phyloP scores from a whole-genome alignment of 2,329 filamentous ascomycete genomes.

The Keithomyces neogunnii region DNA sequence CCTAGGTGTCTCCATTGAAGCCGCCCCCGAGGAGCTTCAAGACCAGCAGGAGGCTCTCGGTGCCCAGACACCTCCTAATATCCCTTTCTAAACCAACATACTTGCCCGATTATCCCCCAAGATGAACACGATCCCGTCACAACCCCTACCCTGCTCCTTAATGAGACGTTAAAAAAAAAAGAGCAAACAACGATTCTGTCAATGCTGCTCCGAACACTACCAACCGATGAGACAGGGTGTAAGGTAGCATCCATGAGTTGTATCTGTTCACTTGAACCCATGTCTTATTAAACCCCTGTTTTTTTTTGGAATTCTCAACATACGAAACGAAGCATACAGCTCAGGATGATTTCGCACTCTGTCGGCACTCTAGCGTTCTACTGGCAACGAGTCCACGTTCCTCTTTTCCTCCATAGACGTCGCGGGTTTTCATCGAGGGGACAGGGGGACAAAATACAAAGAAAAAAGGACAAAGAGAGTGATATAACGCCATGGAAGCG shows the following conservation, averaged over 20 bases:
- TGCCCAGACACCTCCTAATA: slow-evolving; percentile 43
- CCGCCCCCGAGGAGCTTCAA: slow-evolving; percentile 75
- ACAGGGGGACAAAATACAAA: neutral
- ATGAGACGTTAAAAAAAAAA: slow-evolving; percentile 11
- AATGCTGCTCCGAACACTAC: neutral
- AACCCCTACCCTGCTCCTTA: slow-evolving; percentile 11
- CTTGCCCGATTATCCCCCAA: neutral
- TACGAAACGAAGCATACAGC: too few relatives aligned
- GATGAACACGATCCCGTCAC: slow-evolving; percentile 11
- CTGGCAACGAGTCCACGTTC: too few relatives aligned
- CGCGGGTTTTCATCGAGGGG: neutral
- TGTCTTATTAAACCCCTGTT: neutral
- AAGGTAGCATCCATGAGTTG: neutral
- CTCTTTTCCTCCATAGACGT: too few relatives aligned
- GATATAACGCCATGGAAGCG: neutral
- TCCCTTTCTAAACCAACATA: slow-evolving; percentile 51
- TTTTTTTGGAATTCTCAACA: neutral
- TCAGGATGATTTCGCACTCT: too few relatives aligned
- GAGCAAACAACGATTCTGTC: neutral
- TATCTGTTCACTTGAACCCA: neutral
- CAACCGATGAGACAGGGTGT: neutral
- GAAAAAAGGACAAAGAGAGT: too few relatives aligned
- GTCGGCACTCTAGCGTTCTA: too few relatives aligned
- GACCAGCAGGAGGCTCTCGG: slow-evolving; percentile 65
- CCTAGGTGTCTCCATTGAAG: slow-evolving; percentile 85